These are phyloP conservation scores for Clavispora carvajalis DNA, from an alignment of 805 yeast species.

Conservation along the genomic window DNA sequence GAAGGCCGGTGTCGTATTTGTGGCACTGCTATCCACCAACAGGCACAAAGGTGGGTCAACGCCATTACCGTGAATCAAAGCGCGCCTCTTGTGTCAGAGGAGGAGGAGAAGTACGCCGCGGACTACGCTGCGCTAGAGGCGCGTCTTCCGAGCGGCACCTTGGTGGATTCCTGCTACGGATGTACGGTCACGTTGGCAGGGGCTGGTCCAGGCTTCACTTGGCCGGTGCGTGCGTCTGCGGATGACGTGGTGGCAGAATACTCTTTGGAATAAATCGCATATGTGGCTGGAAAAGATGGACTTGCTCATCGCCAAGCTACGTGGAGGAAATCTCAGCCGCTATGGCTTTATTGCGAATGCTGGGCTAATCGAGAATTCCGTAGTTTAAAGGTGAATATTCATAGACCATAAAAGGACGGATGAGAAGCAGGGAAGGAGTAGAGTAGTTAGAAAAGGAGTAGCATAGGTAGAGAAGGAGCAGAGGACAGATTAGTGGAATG, in stretches of 20 bases:
- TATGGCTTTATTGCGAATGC: too few species aligned
- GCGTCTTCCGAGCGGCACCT: neutral
- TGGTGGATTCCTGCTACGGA: conserved; percentile 62
- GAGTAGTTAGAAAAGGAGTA: too few species aligned
- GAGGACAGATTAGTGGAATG: too few species aligned
- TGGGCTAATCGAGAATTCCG: too few species aligned
- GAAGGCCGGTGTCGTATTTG: conserved; percentile 51
- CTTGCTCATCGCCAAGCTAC: too few species aligned
- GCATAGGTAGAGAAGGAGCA: too few species aligned
- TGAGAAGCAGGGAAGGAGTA: too few species aligned
- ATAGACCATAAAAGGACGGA: too few species aligned
- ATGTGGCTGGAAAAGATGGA: neutral
- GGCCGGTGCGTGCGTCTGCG: conserved; percentile 29
- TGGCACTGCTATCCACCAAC: conserved; percentile 44
- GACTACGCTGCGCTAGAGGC: conserved; percentile 10
- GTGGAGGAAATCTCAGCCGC: too few species aligned
- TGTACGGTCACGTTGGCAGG: conserved; percentile 61
- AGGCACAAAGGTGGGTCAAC: conserved; percentile 62
- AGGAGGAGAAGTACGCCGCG: conserved; percentile 30
- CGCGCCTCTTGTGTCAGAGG: conserved; percentile 41
- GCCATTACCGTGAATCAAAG: conserved; percentile 60
- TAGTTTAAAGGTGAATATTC: too few species aligned
- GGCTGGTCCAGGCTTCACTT: conserved; percentile 26
- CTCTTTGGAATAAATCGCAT: conserved; percentile 4
- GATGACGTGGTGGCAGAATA: conserved; percentile 44